Conservation (phyloP, 2,329 filamentous ascomycete genomes). For the Bisporella sp. region DNA sequence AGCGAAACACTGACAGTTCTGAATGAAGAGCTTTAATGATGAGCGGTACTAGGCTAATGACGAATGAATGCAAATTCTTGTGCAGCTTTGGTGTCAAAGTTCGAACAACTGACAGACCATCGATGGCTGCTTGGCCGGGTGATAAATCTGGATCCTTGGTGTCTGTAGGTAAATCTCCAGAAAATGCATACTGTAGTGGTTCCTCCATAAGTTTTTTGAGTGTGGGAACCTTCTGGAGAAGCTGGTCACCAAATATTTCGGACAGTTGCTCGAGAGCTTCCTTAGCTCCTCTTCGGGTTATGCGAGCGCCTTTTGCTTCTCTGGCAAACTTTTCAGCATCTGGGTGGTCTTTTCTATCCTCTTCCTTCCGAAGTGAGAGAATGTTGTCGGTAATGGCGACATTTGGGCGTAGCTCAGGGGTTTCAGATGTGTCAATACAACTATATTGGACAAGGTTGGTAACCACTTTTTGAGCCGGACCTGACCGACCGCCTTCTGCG, state of each 20-base stretch:
- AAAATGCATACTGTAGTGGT: slow-evolving; percentile 70
- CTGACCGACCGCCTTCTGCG: slow-evolving; percentile 69
- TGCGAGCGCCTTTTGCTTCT: slow-evolving; percentile 81
- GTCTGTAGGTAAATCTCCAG: slow-evolving; percentile 61
- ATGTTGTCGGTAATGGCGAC: slow-evolving; percentile 72
- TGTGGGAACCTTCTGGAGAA: slow-evolving; percentile 81
- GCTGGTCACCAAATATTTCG: slow-evolving; percentile 64
- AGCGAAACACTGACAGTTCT: slow-evolving; percentile 83
- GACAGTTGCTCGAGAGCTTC: slow-evolving; percentile 87
- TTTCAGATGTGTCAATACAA: slow-evolving; percentile 95
- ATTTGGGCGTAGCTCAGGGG: slow-evolving; percentile 87
- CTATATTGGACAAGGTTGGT: slow-evolving; percentile 95
- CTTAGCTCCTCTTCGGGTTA: slow-evolving; percentile 88
- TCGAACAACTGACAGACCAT: slow-evolving; percentile 86
- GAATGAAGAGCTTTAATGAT: slow-evolving; percentile 85
- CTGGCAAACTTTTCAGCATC: slow-evolving; percentile 85
- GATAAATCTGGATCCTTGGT: slow-evolving; percentile 67
- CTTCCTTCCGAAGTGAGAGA: slow-evolving; percentile 91
- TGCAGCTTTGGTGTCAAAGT: slow-evolving; percentile 91
- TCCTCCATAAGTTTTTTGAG: slow-evolving; percentile 74
- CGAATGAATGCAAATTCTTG: slow-evolving; percentile 65
- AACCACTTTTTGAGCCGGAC: slow-evolving; percentile 91
- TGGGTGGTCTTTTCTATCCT: slow-evolving; percentile 86
- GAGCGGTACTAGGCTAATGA: slow-evolving; percentile 76
- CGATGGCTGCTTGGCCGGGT: slow-evolving; percentile 86